Base-by-base conservation (phyloP, 805 yeast genomes). In the Candida palmyrensis region DNA sequence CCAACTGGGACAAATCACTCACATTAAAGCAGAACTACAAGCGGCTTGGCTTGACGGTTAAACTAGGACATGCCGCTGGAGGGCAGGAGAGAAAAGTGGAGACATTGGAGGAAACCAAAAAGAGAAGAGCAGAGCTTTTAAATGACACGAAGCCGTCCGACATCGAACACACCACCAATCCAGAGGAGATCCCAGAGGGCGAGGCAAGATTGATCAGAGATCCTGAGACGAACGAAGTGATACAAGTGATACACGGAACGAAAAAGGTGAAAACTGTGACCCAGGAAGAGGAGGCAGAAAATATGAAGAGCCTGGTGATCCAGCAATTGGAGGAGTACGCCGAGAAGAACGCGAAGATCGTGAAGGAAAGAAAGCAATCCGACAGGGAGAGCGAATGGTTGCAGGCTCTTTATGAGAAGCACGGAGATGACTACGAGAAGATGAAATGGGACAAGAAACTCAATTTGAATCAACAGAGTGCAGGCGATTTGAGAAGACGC, bases 361-460 rank as follows among this genome's bases (percentile, higher is more conserved):
- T 59, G 23, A 68, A 58, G 33, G 80, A 69, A 36, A 72, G 82
- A 48, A 57, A 56, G 14, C 83, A 76, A 45, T 75, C 86, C 40
- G 81, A 71, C 26, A 66, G 95, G 46, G 97, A 92, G 56, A 60
- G 57, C 28, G 82, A 72, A 21, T 87, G 96, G 95, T 56, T 85
- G 26, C 59, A 55, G 29, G 58, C 57, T 16, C 64, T 92, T 25
- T 70, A 79, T 39, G 75, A 74, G 14, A 87, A 86, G 54, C 78
- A 92, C 51, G 96, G 96, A 12, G 94, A 87, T 44, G 82, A 92
- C 55, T 88, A 79, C 53, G 80, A 73, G 29, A 84, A 79, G 47
- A 92, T 92, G 98, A 82, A 77, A 55, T 83, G 95, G 84, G 98
- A 92, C 57, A 75, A 74, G 59, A 83, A 83, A 56, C 68, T 89